A percentile compares a stretch with the other conserved stretches of the same genome.
Evolutionary conservation across 2,329 filamentous ascomycete species (phyloP).

Genomic region (Hyphodiscus sp.): DNA sequence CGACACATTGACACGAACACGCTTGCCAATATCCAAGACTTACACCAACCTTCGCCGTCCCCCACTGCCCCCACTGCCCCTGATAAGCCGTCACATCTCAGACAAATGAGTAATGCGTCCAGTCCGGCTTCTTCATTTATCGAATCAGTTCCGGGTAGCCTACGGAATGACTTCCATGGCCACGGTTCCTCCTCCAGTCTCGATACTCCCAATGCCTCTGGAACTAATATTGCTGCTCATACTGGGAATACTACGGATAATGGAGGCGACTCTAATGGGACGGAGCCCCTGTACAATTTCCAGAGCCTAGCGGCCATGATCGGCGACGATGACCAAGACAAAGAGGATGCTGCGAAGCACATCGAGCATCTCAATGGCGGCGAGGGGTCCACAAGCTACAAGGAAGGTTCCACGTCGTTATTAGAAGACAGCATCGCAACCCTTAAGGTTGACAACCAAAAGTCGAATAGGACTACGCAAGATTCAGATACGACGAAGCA

Average conservation of each 20-base stretch:
- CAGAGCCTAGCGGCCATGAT: slow-evolving; percentile 81
- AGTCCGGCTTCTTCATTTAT: slow-evolving; percentile 72
- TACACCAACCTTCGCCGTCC: slow-evolving; percentile 38
- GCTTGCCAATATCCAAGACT: slow-evolving; percentile 24
- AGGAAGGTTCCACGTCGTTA: background rate
- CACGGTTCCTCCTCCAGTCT: slow-evolving; percentile 37
- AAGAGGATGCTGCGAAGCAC: slow-evolving; percentile 20
- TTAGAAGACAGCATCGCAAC: slow-evolving; percentile 26
- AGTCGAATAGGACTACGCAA: background rate
- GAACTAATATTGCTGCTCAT: slow-evolving; percentile 39
- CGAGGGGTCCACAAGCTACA: slow-evolving; percentile 11
- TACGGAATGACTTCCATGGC: slow-evolving; percentile 26
- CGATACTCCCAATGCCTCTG: slow-evolving; percentile 49
- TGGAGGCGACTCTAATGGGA: slow-evolving; percentile 41
- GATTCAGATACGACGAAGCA: slow-evolving; percentile 1
- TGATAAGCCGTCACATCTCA: slow-evolving; percentile 62
- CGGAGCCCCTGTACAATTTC: slow-evolving; percentile 88
- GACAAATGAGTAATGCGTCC: slow-evolving; percentile 81
- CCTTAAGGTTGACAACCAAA: slow-evolving; percentile 14
- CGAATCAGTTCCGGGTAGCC: slow-evolving; percentile 54
- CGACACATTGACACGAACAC: slow-evolving; percentile 19
- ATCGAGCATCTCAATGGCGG: slow-evolving; percentile 21
- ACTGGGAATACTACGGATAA: slow-evolving; percentile 38
- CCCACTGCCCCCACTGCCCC: slow-evolving; percentile 42
- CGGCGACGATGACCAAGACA: slow-evolving; percentile 49